Evolutionary conservation across 2,329 filamentous ascomycete genomes (phyloP).

Genomic region (Aureobasidium sp.): DNA sequence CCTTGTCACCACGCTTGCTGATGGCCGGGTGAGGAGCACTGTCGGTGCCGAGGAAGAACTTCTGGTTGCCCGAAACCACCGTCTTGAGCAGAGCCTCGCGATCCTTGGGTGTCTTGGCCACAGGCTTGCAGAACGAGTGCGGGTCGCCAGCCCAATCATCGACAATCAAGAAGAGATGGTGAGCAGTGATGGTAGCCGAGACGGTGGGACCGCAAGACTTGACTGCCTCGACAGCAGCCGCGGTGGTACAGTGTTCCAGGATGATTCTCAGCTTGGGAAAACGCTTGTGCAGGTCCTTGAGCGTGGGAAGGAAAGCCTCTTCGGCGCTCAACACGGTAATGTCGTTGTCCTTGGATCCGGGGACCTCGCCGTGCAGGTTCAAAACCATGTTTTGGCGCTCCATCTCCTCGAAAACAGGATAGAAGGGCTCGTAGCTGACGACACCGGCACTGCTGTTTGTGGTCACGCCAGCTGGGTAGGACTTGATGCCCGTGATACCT

Average conservation of each 20-base stretch:
- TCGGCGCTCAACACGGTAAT: constrained; percentile 55
- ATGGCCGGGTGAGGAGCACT: constrained; percentile 57
- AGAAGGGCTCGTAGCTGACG: constrained; percentile 59
- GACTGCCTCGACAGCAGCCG: constrained; percentile 70
- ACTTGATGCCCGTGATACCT: constrained; percentile 65
- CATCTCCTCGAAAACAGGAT: constrained; percentile 82
- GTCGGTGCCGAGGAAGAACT: constrained; percentile 70
- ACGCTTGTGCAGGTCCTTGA: constrained; percentile 59
- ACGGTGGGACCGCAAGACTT: constrained; percentile 68
- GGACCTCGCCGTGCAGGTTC: constrained; percentile 90
- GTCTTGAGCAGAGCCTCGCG: constrained; percentile 63
- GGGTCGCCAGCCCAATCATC: constrained; percentile 63
- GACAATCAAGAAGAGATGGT: constrained; percentile 73
- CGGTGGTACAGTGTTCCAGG: constrained; percentile 82
- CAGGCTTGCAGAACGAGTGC: constrained; percentile 72
- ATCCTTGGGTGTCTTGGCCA: constrained; percentile 56
- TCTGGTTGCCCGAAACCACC: constrained; percentile 48
- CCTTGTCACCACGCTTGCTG: constrained; percentile 50
- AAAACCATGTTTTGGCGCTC: constrained; percentile 72
- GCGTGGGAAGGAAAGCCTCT: constrained; percentile 69
- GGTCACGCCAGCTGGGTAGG: constrained; percentile 52
- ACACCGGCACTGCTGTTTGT: constrained; percentile 60
- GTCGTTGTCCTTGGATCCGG: constrained; percentile 37
- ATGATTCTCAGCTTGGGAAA: constrained; percentile 63
- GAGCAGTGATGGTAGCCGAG: constrained; percentile 72